A percentile compares a stretch with the other conserved stretches of the same genome.
Conservation (phyloP, 345 rosid genomes). For the Bruguiera sexangula region DNA sequence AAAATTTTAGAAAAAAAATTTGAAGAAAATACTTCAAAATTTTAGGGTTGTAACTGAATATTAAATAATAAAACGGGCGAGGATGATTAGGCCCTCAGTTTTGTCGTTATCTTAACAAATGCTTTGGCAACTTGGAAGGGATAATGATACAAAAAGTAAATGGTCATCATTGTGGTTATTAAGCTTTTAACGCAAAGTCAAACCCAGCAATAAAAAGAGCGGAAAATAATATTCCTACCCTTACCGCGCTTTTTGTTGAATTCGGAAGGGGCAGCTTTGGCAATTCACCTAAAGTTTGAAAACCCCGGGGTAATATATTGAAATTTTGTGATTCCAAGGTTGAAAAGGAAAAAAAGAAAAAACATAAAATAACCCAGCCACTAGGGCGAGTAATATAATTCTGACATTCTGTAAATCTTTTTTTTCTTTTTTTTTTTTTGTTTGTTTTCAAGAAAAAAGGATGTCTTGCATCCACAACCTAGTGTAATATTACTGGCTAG, state of each 20-base stretch:
- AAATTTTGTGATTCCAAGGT: neutral
- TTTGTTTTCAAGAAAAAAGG: too few species aligned
- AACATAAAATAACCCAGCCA: neutral
- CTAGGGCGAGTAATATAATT: neutral
- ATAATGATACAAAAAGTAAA: conserved; percentile 21
- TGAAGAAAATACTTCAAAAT: neutral
- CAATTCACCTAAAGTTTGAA: conserved; percentile 7
- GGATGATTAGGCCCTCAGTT: conserved; percentile 10
- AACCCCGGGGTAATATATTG: conserved; percentile 5
- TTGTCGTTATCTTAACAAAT: conserved; percentile 23
- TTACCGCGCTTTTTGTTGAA: neutral
- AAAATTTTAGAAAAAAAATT: too few species aligned
- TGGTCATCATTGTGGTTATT: conserved; percentile 8
- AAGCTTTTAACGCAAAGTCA: conserved; percentile 26
- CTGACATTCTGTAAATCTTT: too few species aligned
- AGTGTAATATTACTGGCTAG: too few species aligned
- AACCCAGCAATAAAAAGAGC: conserved; percentile 12
- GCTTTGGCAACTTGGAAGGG: conserved; percentile 7
- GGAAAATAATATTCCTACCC: neutral
- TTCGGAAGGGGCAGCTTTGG: neutral
- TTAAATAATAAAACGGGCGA: neutral
- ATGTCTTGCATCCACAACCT: too few species aligned
- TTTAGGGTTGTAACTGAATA: neutral
- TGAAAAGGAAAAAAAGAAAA: neutral
- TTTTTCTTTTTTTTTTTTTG: too few species aligned